phyloP scores from a whole-genome alignment of 73 alveolate species.

The Blepharisma stoltei region DNA sequence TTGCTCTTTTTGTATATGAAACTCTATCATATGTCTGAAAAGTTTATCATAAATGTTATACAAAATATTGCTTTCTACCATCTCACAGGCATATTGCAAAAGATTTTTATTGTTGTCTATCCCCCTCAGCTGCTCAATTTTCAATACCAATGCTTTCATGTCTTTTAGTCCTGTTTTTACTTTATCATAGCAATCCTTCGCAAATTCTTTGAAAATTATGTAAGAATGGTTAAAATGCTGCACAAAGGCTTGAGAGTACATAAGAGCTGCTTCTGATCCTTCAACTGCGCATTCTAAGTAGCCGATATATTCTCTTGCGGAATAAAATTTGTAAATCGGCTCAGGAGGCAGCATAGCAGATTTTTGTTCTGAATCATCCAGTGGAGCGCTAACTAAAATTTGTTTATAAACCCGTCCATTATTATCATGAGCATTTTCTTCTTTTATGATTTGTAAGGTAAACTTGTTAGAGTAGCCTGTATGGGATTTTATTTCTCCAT shows the following conservation, averaged over 20 bases:
- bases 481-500: slow-evolving; percentile 16
- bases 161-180: slow-evolving; percentile 7
- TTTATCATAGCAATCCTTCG: slow-evolving; percentile 18
- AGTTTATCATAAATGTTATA: slow-evolving; percentile 17
- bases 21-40: background rate
- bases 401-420: slow-evolving; percentile 13
- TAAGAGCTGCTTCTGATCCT: slow-evolving; percentile 23
- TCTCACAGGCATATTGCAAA: slow-evolving; percentile 2
- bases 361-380: background rate
- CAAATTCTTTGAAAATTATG: slow-evolving; percentile 15
- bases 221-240: slow-evolving; percentile 23
- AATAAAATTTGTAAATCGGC: slow-evolving; percentile 13
- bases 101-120: background rate
- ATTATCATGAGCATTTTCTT: slow-evolving; percentile 27
- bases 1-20: slow-evolving; percentile 3
- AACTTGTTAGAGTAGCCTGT: slow-evolving; percentile 19
- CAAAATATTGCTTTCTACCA: slow-evolving; percentile 23
- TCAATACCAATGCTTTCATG: background rate
- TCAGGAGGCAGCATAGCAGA: slow-evolving; percentile 1
- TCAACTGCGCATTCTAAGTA: slow-evolving; percentile 4
- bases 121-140: slow-evolving; percentile 13
- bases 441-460: slow-evolving; percentile 27
- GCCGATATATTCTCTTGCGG: slow-evolving; percentile 8
- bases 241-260: slow-evolving; percentile 10
- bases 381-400: slow-evolving; percentile 17